Percentiles rank a stretch among this genome's conserved stretches.
Evolutionary conservation across 441 rosid genomes (phyloP).

Genomic region (Euphorbia corollata): DNA sequence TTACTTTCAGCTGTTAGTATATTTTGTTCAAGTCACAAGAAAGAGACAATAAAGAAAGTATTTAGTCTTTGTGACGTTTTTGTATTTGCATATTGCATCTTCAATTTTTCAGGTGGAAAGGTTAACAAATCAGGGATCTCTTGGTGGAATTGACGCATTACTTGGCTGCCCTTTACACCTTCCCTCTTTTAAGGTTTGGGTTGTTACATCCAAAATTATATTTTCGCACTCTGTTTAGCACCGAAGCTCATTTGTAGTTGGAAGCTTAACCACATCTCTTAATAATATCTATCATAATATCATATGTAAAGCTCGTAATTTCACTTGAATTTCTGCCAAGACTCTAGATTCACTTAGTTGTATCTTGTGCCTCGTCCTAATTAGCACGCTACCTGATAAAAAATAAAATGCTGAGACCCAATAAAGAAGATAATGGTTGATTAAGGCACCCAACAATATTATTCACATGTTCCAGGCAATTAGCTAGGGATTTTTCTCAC

Average conservation of each 20-base stretch:
- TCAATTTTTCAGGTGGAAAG: constrained; percentile 54
- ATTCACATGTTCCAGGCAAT: neutral
- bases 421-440: neutral
- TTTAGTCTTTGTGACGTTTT: neutral
- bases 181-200: constrained; percentile 57
- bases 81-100: neutral
- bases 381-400: neutral
- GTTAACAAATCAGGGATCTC: constrained; percentile 73
- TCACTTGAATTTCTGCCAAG: neutral
- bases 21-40: constrained; percentile 20
- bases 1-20: constrained; percentile 65
- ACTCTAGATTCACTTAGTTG: neutral
- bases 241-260: neutral
- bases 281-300: neutral
- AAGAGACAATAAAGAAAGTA: constrained; percentile 19
- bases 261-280: neutral
- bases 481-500: neutral
- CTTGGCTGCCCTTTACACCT: constrained; percentile 87
- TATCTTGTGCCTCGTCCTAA: neutral
- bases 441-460: neutral
- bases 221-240: neutral
- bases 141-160: constrained; percentile 81
- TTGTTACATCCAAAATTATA: constrained; percentile 7
- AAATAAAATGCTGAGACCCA: neutral
- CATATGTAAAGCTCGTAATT: neutral